Conservation (phyloP, 345 rosid genomes). For the Erucastrum elatum region DNA sequence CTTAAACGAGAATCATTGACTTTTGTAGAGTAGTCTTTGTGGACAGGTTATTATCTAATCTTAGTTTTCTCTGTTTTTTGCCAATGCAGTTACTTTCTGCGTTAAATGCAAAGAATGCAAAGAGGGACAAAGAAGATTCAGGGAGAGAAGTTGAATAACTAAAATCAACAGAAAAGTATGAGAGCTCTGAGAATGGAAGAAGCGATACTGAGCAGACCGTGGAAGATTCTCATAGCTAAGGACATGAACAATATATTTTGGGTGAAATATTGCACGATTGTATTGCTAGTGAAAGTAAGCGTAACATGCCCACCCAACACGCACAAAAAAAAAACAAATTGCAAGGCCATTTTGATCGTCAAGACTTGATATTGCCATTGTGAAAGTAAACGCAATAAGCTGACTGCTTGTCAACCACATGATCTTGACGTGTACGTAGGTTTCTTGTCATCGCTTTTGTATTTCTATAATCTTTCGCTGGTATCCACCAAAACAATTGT, state of each 20-base stretch:
- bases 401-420: not conserved
- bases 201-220: conserved; percentile 42
- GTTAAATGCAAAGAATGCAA: no score
- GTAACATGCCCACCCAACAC: not conserved
- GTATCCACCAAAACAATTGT: not conserved
- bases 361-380: not conserved
- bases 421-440: not conserved
- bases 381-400: not conserved
- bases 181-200: conserved; percentile 54
- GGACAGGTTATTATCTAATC: no score
- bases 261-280: no score
- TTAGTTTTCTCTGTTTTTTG: no score
- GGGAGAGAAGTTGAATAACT: conserved; percentile 40
- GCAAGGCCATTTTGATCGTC: not conserved
- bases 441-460: no score
- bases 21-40: no score
- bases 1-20: no score
- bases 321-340: no score
- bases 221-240: conserved; percentile 34
- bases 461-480: not conserved
- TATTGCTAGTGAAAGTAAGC: not conserved
- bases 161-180: conserved; percentile 62
- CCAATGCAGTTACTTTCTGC: not conserved
- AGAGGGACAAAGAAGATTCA: no score
- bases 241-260: no score